Conservation (phyloP, 2,329 filamentous ascomycete species). For the Alternaria consortialis region DNA sequence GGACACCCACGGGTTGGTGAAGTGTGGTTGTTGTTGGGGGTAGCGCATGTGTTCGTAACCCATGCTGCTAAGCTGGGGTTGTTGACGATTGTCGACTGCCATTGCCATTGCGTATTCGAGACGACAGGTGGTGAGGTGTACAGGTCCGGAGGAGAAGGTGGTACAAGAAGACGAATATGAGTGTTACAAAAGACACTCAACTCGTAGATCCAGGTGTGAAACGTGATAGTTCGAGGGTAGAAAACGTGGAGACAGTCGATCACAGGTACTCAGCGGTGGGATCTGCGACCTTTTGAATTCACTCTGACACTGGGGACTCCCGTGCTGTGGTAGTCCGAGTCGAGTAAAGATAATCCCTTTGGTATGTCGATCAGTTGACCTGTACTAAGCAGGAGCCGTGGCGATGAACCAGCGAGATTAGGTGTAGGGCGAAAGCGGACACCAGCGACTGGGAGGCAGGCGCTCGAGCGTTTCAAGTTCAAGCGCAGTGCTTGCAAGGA, state of each 20-base stretch:
- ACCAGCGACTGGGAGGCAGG: conserved; percentile 46
- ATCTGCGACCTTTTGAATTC: conserved; percentile 59
- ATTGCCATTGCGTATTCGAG: conserved; percentile 75
- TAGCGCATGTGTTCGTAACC: conserved; percentile 85
- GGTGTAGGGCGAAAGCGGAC: conserved; percentile 35
- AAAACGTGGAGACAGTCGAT: conserved; percentile 61
- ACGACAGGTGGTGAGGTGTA: conserved; percentile 11
- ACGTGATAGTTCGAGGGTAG: conserved; percentile 47
- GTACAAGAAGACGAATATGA: conserved; percentile 37
- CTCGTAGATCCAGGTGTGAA: conserved; percentile 43
- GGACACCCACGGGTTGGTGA: conserved; percentile 88
- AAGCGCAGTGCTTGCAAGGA: conserved; percentile 46
- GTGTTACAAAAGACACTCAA: conserved; percentile 36
- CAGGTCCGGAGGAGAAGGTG: conserved; percentile 22
- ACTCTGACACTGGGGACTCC: conserved; percentile 48
- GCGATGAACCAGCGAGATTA: conserved; percentile 50
- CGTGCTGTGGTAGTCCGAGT: conserved; percentile 43
- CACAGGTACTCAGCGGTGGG: conserved; percentile 56
- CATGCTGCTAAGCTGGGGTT: conserved; percentile 69
- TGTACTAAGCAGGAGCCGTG: conserved; percentile 48
- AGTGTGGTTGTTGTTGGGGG: conserved; percentile 68
- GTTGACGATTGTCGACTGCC: conserved; percentile 90
- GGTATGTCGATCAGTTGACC: conserved; percentile 51
- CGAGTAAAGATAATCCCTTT: conserved; percentile 47
- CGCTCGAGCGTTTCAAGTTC: conserved; percentile 52